Percentiles rank a stretch among this genome's conserved stretches.
phyloP scores from a whole-genome alignment of 2,329 filamentous ascomycete genomes.

The Talaromyces rugulosus region DNA sequence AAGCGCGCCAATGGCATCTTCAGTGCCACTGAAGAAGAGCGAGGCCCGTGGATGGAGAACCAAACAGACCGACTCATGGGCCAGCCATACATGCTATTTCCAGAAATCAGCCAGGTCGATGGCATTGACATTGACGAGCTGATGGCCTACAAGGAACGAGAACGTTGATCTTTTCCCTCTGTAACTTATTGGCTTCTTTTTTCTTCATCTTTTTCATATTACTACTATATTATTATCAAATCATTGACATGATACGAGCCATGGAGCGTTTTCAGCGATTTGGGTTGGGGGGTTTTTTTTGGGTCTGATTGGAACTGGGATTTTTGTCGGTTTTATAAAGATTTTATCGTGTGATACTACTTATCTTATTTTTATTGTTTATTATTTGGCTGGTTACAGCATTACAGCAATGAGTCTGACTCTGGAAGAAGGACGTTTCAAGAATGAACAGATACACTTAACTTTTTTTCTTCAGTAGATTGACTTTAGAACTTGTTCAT shows the following conservation, averaged over 20 bases:
- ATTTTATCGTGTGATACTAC: not conserved
- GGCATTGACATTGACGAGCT: constrained; percentile 26
- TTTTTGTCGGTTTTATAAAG: not conserved
- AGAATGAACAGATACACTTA: not conserved
- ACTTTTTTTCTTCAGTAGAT: not conserved
- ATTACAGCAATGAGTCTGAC: not conserved
- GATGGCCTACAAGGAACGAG: constrained; percentile 11
- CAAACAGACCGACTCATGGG: constrained; percentile 29
- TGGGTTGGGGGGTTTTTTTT: not conserved
- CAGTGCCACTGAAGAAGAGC: constrained; percentile 76
- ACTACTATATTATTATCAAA: not conserved
- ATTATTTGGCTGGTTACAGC: constrained; percentile 1
- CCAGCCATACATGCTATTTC: constrained; percentile 27
- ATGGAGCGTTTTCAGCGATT: not conserved
- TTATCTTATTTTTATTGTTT: not conserved
- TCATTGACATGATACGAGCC: not conserved
- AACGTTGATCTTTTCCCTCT: not conserved
- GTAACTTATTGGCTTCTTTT: not conserved
- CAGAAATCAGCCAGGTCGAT: constrained; percentile 26
- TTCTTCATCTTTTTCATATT: not conserved
- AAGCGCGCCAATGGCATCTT: constrained; percentile 82
- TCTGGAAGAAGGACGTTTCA: constrained; percentile 3
- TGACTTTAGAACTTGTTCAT: too few relatives aligned
- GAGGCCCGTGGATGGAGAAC: constrained; percentile 67
- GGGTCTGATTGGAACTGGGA: not conserved